Percentiles rank a stretch among this genome's conserved stretches.
Evolutionary conservation across 768 basidiomycete species (phyloP).

Genomic region (Termitomyces sp.): DNA sequence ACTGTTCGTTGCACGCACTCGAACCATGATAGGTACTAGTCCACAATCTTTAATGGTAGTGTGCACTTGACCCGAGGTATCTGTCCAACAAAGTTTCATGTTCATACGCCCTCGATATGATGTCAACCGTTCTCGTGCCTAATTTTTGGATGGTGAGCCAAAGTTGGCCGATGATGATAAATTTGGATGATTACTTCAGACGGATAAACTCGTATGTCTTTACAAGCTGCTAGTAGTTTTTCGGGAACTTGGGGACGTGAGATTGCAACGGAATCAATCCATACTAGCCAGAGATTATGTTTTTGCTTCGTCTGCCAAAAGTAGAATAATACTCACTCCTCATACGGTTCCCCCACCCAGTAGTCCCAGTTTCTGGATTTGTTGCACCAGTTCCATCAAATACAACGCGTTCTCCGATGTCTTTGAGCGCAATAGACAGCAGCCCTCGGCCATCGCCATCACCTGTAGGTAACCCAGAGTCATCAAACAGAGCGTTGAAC

Average conservation of each 20-base stretch:
- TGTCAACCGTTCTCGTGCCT: slow-evolving; percentile 91
- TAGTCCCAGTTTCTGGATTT: slow-evolving; percentile 45
- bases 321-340: slow-evolving; percentile 52
- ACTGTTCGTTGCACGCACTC: slow-evolving; percentile 48
- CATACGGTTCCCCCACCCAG: slow-evolving; percentile 79
- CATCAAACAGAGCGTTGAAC: slow-evolving; percentile 95
- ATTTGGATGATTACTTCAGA: slow-evolving; percentile 56
- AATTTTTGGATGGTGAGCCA: slow-evolving; percentile 9
- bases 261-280: slow-evolving; percentile 83
- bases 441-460: slow-evolving; percentile 78
- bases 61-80: slow-evolving; percentile 62
- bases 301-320: background rate
- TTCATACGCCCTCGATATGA: slow-evolving; percentile 92
- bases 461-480: slow-evolving; percentile 70
- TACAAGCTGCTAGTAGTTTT: slow-evolving; percentile 50
- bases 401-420: slow-evolving; percentile 88
- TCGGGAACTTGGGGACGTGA: slow-evolving; percentile 85
- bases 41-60: slow-evolving; percentile 85
- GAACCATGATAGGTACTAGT: slow-evolving; percentile 92
- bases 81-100: slow-evolving; percentile 79
- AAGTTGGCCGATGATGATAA: background rate
- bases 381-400: slow-evolving; percentile 70
- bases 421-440: slow-evolving; percentile 69
- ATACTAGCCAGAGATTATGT: slow-evolving; percentile 48
- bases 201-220: slow-evolving; percentile 79